Base-by-base conservation (phyloP, 169 alveolate genomes). In the Pseudocohnilembus persalinus region DNA sequence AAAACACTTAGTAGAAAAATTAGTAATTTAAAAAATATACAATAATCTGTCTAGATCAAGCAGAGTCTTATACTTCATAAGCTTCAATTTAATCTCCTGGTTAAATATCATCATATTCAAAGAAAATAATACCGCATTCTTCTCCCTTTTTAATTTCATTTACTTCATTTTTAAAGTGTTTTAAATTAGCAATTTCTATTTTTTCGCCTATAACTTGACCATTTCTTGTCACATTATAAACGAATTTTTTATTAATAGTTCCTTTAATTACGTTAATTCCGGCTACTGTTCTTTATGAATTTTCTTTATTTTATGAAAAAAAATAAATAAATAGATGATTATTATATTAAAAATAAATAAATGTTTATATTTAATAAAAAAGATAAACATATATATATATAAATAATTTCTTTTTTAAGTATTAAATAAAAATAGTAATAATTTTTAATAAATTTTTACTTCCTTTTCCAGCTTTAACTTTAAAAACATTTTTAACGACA, bases 81-180 rank as follows among this genome's bases (percentile, higher is more conserved):
- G 79, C 76, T 72, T 83, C 92, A 16, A 93, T 64, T 24, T 77
- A 33, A 49, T 93, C 96, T 63, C 95, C 95, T 74, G 68, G 85
- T 76, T 84, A 31, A 0, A 88, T 82, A 29, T 88, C 92, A 64
- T 87, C 89, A 76, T 73, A 85, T 31, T 82, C 84, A 76, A 80
- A 76, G 20, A 93, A 81, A 25, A 77, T 35, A 29, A 93, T 31
- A 31, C 96, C 96, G 35, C 96, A 89, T 74, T 91, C 95, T 27
- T 82, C 76, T 30, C 96, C 96, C 78, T 83, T 79, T 63, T 83
- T 88, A 1, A 90, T 90, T 76, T 88, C 83, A 35, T 82, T 80
- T 20, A 85, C 92, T 76, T 93, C 93, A 29, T 89, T 82, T 76
- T 91, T 87, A n/a, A 84, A 75, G 29, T 85, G 88, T 73, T 89